A percentile compares a stretch with the other conserved stretches of the same genome.
These are phyloP conservation scores for Pichia sp. DNA, from an alignment of 1,139 yeast species.

Conservation along the genomic window DNA sequence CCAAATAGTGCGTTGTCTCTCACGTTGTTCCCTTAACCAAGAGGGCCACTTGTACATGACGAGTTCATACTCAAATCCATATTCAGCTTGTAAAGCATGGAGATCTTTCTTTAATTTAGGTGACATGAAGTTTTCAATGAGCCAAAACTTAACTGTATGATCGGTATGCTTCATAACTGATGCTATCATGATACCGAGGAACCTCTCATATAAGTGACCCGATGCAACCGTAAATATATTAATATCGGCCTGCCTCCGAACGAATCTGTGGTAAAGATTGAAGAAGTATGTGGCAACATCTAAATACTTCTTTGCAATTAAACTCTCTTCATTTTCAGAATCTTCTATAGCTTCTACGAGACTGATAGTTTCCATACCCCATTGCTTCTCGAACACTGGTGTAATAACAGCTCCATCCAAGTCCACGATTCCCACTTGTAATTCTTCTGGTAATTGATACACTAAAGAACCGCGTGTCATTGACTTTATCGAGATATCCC, in stretches of 20 bases:
- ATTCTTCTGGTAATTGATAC: slow-evolving; percentile 37
- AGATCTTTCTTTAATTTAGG: slow-evolving; percentile 55
- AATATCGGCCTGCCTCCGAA: slow-evolving; percentile 41
- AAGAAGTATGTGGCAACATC: background rate
- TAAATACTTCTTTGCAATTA: slow-evolving; percentile 1
- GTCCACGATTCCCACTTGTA: slow-evolving; percentile 28
- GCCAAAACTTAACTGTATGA: slow-evolving; percentile 75
- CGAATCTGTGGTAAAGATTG: slow-evolving; percentile 1
- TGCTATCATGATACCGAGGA: slow-evolving; percentile 68
- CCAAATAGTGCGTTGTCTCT: slow-evolving; percentile 75
- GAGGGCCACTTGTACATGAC: slow-evolving; percentile 87
- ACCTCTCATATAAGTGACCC: slow-evolving; percentile 70
- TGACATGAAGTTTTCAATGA: slow-evolving; percentile 72
- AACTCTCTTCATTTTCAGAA: background rate
- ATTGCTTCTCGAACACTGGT: slow-evolving; percentile 39
- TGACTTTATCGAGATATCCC: slow-evolving; percentile 41
- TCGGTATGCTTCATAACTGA: slow-evolving; percentile 61
- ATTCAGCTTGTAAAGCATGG: slow-evolving; percentile 53
- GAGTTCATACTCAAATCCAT: slow-evolving; percentile 60
- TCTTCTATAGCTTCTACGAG: slow-evolving; percentile 24
- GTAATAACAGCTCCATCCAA: slow-evolving; percentile 40
- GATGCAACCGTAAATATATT: slow-evolving; percentile 82
- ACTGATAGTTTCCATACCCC: slow-evolving; percentile 35
- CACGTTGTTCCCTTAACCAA: slow-evolving; percentile 76
- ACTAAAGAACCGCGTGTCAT: slow-evolving; percentile 36